phyloP scores from a whole-genome alignment of 2,329 filamentous ascomycete genomes.

The Plectosphaerella sp. region DNA sequence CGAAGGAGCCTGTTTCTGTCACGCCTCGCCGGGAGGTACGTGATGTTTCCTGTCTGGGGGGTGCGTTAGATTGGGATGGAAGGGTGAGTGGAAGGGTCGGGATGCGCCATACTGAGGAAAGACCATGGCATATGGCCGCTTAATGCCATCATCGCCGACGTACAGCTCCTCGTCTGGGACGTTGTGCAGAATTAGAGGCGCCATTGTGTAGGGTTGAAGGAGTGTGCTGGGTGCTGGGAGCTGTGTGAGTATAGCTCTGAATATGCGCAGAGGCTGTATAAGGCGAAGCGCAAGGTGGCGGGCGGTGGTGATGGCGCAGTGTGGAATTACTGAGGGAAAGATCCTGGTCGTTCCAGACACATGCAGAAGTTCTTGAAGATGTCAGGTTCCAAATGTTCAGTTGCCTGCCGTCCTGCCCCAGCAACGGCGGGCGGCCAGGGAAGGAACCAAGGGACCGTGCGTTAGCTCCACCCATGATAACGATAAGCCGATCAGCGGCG shows the following conservation, averaged over 20 bases:
- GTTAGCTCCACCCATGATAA: too few species aligned
- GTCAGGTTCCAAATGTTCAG: background rate
- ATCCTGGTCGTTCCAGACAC: background rate
- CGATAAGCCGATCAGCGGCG: too few species aligned
- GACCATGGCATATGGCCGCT: slow-evolving; percentile 62
- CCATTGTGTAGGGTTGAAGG: slow-evolving; percentile 35
- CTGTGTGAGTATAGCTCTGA: background rate
- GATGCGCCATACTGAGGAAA: slow-evolving; percentile 51
- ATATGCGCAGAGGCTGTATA: background rate
- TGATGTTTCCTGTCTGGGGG: slow-evolving; percentile 43
- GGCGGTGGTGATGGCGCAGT: background rate
- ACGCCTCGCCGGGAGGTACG: slow-evolving; percentile 45
- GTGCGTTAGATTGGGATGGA: slow-evolving; percentile 5
- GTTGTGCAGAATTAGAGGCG: slow-evolving; percentile 63
- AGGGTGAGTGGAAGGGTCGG: background rate
- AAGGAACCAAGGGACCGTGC: background rate
- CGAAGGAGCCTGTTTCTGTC: slow-evolving; percentile 62
- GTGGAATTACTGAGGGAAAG: background rate
- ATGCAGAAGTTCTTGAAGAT: background rate
- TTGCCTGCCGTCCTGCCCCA: background rate
- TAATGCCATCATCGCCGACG: slow-evolving; percentile 60
- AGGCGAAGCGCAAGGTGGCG: background rate
- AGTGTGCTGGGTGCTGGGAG: background rate
- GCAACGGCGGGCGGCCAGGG: background rate
- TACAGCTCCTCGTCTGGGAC: slow-evolving; percentile 66